Evolutionary conservation across 768 basidiomycete species (phyloP), one percentile per base, ranked within the genome.

Genomic region (Naematelia encephala): DNA sequence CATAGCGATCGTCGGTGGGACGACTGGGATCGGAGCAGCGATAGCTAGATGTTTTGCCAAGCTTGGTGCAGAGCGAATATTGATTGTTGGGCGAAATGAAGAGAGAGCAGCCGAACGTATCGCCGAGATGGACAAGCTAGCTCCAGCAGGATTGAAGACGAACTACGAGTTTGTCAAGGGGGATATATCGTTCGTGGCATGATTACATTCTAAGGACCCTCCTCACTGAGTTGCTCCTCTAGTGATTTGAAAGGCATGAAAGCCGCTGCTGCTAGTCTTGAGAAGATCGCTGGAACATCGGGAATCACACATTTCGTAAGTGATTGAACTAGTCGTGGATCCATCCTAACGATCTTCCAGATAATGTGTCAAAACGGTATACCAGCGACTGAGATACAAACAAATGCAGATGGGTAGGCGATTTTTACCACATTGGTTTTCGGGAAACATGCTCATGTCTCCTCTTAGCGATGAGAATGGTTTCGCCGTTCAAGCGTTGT

Each of bases 401-500:
- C 34, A 8, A 39, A 39, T 39, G 34, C 8, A 39, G 34, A 39
- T 39, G 34, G 34, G 34, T 39, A 39, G 8, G 34, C 34, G n/a
- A n/a, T n/a, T n/a, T n/a, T n/a, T n/a, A n/a, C n/a, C n/a, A n/a
- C n/a, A n/a, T n/a, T n/a, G n/a, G n/a, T n/a, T n/a, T n/a, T n/a
- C n/a, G n/a, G n/a, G n/a, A n/a, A n/a, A n/a, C n/a, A n/a, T n/a
- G n/a, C n/a, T n/a, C n/a, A n/a, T n/a, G n/a, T n/a, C n/a, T n/a
- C n/a, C n/a, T n/a, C n/a, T 5, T 46, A 59, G 59, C 16, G 22
- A 44, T 22, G 59, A 60, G 10, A 42, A 16, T 11, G 61, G 44
- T 21, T 67, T 67, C 46, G 53, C 63, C 19, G 44, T 67, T 30
- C 66, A 67, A 48, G 54, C 45, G 1, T 5, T 59, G n/a, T 67